Evolutionary conservation across 495 filamentous ascomycete genomes (phyloP), one percentile per base, ranked within the genome.

Genomic region (Penicillium pulvis): DNA sequence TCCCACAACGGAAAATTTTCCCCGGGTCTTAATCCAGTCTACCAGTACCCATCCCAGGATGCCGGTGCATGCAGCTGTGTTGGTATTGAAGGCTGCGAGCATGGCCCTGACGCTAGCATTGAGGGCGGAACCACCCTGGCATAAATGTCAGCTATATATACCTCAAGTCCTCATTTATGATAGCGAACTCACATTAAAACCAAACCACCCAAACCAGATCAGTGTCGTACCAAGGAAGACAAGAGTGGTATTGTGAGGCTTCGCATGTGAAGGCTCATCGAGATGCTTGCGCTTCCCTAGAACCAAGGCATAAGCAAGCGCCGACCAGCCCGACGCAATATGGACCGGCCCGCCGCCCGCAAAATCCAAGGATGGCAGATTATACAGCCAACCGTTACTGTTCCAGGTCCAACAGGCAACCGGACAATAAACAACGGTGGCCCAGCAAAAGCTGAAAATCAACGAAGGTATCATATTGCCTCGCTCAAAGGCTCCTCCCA

Each of bases 391-490:
- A 3, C 83, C 83, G 23, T 79, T 77, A 35, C 71, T 62, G 64
- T 84, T 84, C 83, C 83, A 86, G 1, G 83, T 84, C 83, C 83
- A 85, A 61, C 80, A 80, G 7, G 82, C 83, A 47, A 85, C 71
- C 1, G 81, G 82, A 58, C 80, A 83, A 67, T 86, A 85, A 42
- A 85, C 81, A 50, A 85, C 73, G 10, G 83, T 85, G 5, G 82
- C 79, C 83, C 83, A 85, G 56, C 69, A 73, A 69, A 86, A 85
- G 59, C 74, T 74, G 61, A 85, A 86, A 24, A 85, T 68, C 39
- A 85, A 64, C 3, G 80, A 81, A 2, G 83, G 81, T 3, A 84
- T 41, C 63, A 85, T 82, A 24, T 78, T 76, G 11, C 82, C 82
- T 63, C 81, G 70, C 60, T 85, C 83, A 51, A 84, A 82, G 17